phyloP scores from a whole-genome alignment of 192 early-diverging fungal genomes.

The Backusella australiensis region DNA sequence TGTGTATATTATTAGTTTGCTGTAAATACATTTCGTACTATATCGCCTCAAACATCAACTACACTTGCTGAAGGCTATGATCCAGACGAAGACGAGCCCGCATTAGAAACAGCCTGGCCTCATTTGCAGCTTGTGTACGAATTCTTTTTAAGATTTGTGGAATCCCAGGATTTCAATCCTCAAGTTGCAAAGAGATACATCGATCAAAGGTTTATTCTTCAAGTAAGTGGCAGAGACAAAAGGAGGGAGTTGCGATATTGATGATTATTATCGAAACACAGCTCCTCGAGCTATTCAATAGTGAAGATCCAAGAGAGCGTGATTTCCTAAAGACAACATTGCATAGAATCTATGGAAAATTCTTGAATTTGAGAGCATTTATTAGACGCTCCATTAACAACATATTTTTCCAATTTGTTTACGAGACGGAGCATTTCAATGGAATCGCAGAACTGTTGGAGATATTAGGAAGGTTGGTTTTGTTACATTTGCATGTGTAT shows the following conservation, averaged over 20 bases:
- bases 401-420: slow-evolving; percentile 97
- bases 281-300: slow-evolving; percentile 96
- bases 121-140: slow-evolving; percentile 98
- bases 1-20: slow-evolving; percentile 61
- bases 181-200: slow-evolving; percentile 97
- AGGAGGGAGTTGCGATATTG: background rate
- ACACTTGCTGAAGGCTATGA: slow-evolving; percentile 84
- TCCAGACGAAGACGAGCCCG: slow-evolving; percentile 99
- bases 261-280: slow-evolving; percentile 32
- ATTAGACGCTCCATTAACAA: slow-evolving; percentile 98
- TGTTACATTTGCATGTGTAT: background rate
- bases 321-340: slow-evolving; percentile 98
- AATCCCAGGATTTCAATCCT: slow-evolving; percentile 97
- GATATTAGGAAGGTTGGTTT: slow-evolving; percentile 88
- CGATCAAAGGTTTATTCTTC: slow-evolving; percentile 92
- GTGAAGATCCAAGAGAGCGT: slow-evolving; percentile 97
- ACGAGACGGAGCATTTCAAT: slow-evolving; percentile 96
- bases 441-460: slow-evolving; percentile 98
- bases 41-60: slow-evolving; percentile 95
- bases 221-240: slow-evolving; percentile 47
- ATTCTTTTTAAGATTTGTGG: slow-evolving; percentile 97
- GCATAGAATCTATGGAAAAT: slow-evolving; percentile 98
- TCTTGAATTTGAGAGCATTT: slow-evolving; percentile 95
- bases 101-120: slow-evolving; percentile 96
- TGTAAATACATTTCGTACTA: slow-evolving; percentile 92